These are phyloP conservation scores for Leccinum solheimii DNA, from an alignment of 1,284 basidiomycete species.

Conservation along the genomic window DNA sequence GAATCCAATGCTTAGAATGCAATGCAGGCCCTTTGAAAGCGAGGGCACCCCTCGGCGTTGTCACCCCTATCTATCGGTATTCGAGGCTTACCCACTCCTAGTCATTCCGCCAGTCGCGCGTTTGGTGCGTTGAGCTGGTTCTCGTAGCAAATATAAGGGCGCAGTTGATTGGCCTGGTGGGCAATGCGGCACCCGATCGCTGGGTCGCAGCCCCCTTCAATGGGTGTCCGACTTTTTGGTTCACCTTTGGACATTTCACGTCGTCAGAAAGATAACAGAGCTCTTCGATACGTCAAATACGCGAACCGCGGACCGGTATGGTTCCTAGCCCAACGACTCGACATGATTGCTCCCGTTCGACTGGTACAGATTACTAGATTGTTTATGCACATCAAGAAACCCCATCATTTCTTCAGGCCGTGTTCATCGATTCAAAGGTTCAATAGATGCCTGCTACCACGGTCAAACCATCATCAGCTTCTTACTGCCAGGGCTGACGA, in stretches of 20 bases:
- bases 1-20: neutral
- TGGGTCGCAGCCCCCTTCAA: neutral
- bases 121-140: neutral
- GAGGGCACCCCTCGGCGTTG: neutral
- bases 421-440: neutral
- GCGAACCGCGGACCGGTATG: neutral
- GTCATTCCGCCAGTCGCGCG: neutral
- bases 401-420: neutral
- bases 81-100: neutral
- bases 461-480: neutral
- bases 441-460: neutral
- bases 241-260: neutral
- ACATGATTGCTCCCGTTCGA: neutral
- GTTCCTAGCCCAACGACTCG: neutral
- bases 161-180: neutral
- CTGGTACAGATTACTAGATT: neutral
- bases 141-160: neutral
- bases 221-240: neutral
- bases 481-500: neutral
- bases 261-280: slow-evolving; percentile 5
- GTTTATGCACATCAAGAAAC: neutral
- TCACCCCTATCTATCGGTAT: slow-evolving; percentile 2
- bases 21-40: neutral
- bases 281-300: neutral
- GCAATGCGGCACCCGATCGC: neutral